Base-by-base conservation (phyloP, 257 asterid genomes). In the Solanum virginianum region DNA sequence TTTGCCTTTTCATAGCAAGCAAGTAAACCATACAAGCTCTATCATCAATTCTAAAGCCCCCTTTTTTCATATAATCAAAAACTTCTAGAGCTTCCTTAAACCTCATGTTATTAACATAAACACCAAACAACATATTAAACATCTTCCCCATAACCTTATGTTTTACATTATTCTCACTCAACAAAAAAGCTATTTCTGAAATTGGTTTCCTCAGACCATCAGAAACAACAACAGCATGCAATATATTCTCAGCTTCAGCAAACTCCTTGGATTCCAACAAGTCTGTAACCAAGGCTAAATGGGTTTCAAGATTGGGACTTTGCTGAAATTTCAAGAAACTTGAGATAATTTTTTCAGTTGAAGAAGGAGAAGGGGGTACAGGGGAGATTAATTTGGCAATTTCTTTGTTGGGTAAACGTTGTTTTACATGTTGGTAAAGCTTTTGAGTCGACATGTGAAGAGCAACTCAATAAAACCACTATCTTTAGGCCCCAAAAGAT, bases 21-120 rank as follows among this genome's bases (percentile, higher is more conserved):
- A 96, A 88, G 88, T 89, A 93, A 69, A 41, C 98, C 94, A 91
- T 92, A 82, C 98, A 95, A 87, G 97, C 91, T 65, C 95, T 93
- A 81, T 92, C 97, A 65, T 93, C 98, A 62, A 94, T 91, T 82
- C 29, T 89, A 59, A 92, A 82, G 66, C 89, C 94, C 71, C 84
- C 84, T 1, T 56, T 85, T 18, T 83, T 82, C 91, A 87, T 80
- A 62, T 81, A 69, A 41, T 87, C 91, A 68, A 90, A 90, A 17
- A 88, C 90, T 82, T 90, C 91, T 41, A 87, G 29, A 22, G 84
- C 89, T 74, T 88, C 91, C 26, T 49, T 49, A 87, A 84, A 81
- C 86, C 59, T 85, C 80, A 15, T 81, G 54, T 70, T 85, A 47
- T 87, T 88, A 36, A 84, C 91, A 71, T 90, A 85, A 68, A 87